Evolutionary conservation across 306 rosid genomes (phyloP).

Genomic region (Betula pendula): DNA sequence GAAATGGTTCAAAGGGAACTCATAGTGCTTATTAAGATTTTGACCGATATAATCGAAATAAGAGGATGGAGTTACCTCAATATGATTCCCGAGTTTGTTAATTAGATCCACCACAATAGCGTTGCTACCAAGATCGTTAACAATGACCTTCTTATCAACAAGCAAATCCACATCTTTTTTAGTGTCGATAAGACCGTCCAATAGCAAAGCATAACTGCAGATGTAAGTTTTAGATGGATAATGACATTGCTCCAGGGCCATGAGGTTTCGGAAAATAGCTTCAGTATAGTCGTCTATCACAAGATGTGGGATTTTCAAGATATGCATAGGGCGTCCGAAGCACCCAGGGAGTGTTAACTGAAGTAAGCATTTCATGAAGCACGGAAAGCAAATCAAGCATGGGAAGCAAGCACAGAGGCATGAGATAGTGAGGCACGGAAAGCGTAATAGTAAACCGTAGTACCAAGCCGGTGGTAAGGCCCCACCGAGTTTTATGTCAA

Average conservation of each 20-base stretch:
- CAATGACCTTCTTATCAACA: slow-evolving; percentile 18
- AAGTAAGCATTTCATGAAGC: too few relatives aligned
- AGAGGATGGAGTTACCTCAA: slow-evolving; percentile 28
- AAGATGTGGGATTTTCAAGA: slow-evolving; percentile 6
- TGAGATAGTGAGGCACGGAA: too few relatives aligned
- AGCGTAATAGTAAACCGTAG: too few relatives aligned
- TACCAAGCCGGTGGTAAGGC: too few relatives aligned
- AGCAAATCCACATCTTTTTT: slow-evolving; percentile 27
- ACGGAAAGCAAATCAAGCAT: too few relatives aligned
- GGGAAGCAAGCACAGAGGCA: too few relatives aligned
- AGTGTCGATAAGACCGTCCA: slow-evolving; percentile 26
- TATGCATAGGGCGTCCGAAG: too few relatives aligned
- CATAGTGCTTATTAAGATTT: slow-evolving; percentile 38
- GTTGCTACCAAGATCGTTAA: slow-evolving; percentile 49
- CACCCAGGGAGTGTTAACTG: too few relatives aligned
- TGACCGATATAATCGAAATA: slow-evolving; percentile 16
- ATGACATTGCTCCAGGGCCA: slow-evolving; percentile 38
- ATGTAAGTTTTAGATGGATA: slow-evolving; percentile 19
- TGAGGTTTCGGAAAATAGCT: slow-evolving; percentile 25
- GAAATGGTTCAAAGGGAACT: slow-evolving; percentile 37
- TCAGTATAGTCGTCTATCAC: neutral
- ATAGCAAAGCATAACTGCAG: slow-evolving; percentile 24
- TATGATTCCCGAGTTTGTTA: slow-evolving; percentile 40
- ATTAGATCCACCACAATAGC: slow-evolving; percentile 41
- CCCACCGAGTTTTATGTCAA: too few relatives aligned